Percentiles rank a stretch among this genome's conserved stretches.
These are phyloP conservation scores for Selenicereus undatus DNA, from an alignment of 148 eudicot genomes.

Conservation along the genomic window DNA sequence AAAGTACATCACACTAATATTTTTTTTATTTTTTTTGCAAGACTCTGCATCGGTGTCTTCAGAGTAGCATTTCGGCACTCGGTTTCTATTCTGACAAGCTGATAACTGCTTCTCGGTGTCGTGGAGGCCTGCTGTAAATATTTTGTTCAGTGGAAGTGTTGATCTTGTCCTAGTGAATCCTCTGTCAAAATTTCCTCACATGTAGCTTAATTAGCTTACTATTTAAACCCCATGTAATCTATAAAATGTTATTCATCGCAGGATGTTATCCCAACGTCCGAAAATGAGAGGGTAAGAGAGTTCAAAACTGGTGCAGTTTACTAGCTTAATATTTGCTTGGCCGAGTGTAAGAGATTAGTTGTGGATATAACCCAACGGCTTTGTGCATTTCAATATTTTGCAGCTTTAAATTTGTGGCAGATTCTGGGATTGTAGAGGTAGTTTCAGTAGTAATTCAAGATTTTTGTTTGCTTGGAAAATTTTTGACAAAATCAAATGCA, in stretches of 20 bases:
- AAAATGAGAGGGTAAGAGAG: background rate
- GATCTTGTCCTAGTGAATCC: background rate
- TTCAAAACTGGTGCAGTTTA: background rate
- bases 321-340: background rate
- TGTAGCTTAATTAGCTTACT: background rate
- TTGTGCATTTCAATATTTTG: no score
- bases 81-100: background rate
- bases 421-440: no score
- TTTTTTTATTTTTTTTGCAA: background rate
- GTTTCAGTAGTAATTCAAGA: no score
- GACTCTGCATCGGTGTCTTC: background rate
- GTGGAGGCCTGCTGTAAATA: constrained; percentile 2
- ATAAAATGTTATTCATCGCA: background rate
- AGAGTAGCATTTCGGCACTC: background rate
- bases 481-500: no score
- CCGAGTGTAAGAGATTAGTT: background rate
- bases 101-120: background rate
- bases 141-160: background rate
- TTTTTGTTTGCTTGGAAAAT: no score
- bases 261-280: no score
- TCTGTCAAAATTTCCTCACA: background rate
- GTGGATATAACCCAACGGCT: background rate
- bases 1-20: background rate
- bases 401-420: background rate
- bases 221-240: background rate